Conservation (phyloP, 2,329 filamentous ascomycete species). For the Podosphaera fusca region DNA sequence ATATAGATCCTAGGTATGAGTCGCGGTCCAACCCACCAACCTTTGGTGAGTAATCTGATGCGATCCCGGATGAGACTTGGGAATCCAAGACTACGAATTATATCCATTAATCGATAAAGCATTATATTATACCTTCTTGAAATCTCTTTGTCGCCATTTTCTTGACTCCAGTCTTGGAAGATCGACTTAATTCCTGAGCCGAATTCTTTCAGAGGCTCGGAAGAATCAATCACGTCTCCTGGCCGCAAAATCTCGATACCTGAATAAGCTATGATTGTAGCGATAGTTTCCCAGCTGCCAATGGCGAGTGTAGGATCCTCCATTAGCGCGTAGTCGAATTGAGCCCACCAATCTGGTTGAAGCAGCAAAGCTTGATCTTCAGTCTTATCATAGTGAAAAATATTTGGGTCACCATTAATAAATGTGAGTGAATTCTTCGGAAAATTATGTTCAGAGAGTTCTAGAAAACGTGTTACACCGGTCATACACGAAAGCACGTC, state of each 20-base stretch:
- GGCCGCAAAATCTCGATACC: constrained; percentile 35
- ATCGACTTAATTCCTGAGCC: constrained; percentile 1
- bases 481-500: constrained; percentile 50
- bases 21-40: constrained; percentile 41
- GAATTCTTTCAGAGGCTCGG: constrained; percentile 5
- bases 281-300: constrained; percentile 33
- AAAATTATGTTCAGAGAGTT: constrained; percentile 7
- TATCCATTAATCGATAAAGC: constrained; percentile 7
- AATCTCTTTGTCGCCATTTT: constrained; percentile 7
- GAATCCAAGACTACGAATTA: constrained; percentile 13
- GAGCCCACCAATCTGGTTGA: constrained; percentile 33
- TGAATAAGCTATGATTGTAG: constrained; percentile 31
- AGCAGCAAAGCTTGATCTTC: constrained; percentile 25
- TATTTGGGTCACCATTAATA: constrained; percentile 10
- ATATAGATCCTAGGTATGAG: constrained; percentile 25
- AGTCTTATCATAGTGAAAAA: constrained; percentile 33
- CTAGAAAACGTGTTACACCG: constrained; percentile 41
- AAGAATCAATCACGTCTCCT: constrained; percentile 13
- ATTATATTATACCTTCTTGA: constrained; percentile 3
- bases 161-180: constrained; percentile 2
- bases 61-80: constrained; percentile 12
- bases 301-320: constrained; percentile 26
- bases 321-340: constrained; percentile 37
- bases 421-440: constrained; percentile 14
- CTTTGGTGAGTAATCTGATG: constrained; percentile 27